Evolutionary conservation across 2,329 filamentous ascomycete species (phyloP).

Genomic region (Triangularia verruculosa): DNA sequence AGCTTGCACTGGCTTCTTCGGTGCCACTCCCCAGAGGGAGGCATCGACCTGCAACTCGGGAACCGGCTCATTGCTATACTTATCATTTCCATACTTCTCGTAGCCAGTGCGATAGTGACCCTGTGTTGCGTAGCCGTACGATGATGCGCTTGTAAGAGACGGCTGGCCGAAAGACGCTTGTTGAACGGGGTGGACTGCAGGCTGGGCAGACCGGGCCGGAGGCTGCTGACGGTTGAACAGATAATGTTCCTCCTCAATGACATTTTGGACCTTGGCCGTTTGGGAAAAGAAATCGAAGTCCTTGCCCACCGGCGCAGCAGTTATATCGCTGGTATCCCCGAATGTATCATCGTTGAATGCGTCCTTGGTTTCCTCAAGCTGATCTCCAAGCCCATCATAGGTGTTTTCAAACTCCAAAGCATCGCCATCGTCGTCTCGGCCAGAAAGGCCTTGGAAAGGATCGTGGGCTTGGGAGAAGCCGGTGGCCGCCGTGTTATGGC

Average conservation of each 20-base stretch:
- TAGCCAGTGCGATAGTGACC: conserved; percentile 69
- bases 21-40: conserved; percentile 82
- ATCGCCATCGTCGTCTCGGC: conserved; percentile 58
- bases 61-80: conserved; percentile 33
- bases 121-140: conserved; percentile 38
- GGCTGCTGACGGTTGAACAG: conserved; percentile 76
- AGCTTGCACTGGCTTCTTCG: conserved; percentile 49
- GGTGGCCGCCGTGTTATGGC: conserved; percentile 65
- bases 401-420: conserved; percentile 87
- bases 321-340: conserved; percentile 46
- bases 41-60: conserved; percentile 84
- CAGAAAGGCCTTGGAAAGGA: conserved; percentile 80
- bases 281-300: conserved; percentile 97
- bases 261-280: conserved; percentile 81
- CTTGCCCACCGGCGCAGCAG: conserved; percentile 64
- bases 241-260: conserved; percentile 86
- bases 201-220: conserved; percentile 43
- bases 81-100: conserved; percentile 84
- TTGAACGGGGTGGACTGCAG: conserved; percentile 26
- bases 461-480: conserved; percentile 83
- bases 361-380: conserved; percentile 88
- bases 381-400: conserved; percentile 89
- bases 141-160: conserved; percentile 33
- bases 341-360: conserved; percentile 98
- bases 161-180: conserved; percentile 31